These are phyloP conservation scores for Trametes cingulata DNA, from an alignment of 768 basidiomycete species.

Conservation along the genomic window DNA sequence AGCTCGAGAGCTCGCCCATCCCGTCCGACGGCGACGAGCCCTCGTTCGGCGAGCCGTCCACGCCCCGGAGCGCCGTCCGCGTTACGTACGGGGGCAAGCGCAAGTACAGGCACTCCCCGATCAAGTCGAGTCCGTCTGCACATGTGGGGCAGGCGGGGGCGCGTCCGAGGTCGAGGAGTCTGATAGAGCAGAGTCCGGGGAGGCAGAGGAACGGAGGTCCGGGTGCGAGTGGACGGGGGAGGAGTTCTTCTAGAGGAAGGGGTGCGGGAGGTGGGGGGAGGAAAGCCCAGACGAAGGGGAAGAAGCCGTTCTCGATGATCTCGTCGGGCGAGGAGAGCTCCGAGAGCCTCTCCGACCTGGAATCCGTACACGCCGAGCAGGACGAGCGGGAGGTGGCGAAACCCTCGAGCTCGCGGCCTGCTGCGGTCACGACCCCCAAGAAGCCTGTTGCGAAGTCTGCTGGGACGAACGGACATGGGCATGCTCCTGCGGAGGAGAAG, in stretches of 20 bases:
- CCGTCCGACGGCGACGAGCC: conserved; percentile 19
- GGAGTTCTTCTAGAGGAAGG: not conserved
- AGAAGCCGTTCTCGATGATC: not conserved
- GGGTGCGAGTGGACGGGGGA: not conserved
- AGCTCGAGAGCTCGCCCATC: conserved; percentile 27
- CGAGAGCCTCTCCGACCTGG: not conserved
- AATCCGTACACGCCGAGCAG: not conserved
- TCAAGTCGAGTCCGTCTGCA: conserved; percentile 1
- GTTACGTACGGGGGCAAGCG: conserved; percentile 23
- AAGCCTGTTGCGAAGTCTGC: not conserved
- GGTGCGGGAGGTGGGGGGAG: not conserved
- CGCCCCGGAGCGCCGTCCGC: conserved; percentile 16
- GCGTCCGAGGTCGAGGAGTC: not conserved
- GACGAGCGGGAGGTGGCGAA: not conserved
- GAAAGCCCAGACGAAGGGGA: not conserved
- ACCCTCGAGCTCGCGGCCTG: not conserved
- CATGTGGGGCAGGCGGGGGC: not conserved
- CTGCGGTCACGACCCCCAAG: not conserved
- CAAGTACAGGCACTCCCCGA: conserved; percentile 8
- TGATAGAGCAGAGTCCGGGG: not conserved
- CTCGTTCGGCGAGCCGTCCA: conserved; percentile 27
- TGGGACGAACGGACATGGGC: no score
- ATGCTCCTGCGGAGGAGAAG: not conserved
- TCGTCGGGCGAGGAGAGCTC: not conserved
- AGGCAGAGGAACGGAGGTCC: not conserved